phyloP scores from a whole-genome alignment of 169 alveolate species.

The Babesia ovis region DNA sequence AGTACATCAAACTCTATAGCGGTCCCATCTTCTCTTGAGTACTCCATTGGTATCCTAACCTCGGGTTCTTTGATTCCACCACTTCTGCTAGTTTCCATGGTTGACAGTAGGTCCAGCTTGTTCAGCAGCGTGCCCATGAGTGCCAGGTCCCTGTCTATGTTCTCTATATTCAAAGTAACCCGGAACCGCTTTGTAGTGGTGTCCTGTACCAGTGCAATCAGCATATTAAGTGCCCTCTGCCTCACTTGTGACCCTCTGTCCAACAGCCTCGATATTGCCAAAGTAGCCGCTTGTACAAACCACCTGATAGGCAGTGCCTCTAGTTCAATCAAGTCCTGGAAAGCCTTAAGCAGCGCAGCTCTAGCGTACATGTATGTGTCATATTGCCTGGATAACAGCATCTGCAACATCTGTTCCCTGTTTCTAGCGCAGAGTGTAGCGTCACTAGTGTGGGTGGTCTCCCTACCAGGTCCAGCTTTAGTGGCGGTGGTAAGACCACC shows the following conservation, averaged over 20 bases:
- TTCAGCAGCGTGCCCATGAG: slow-evolving; percentile 40
- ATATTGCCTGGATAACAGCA: slow-evolving; percentile 68
- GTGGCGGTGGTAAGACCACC: too few species aligned
- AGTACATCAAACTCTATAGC: background rate
- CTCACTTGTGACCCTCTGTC: slow-evolving; percentile 79
- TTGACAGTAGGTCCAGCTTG: slow-evolving; percentile 9
- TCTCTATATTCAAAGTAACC: slow-evolving; percentile 55
- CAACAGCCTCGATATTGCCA: slow-evolving; percentile 71
- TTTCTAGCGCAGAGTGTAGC: slow-evolving; percentile 26
- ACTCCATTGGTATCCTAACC: too few species aligned
- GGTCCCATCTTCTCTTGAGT: background rate
- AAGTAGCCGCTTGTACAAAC: slow-evolving; percentile 54
- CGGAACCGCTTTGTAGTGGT: slow-evolving; percentile 67
- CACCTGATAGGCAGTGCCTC: slow-evolving; percentile 74
- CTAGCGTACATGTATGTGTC: slow-evolving; percentile 78
- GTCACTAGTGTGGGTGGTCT: background rate
- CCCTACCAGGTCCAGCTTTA: slow-evolving; percentile 5
- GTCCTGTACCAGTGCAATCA: slow-evolving; percentile 67
- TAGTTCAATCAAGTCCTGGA: slow-evolving; percentile 71
- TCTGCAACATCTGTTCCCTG: slow-evolving; percentile 57
- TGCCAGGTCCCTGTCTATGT: slow-evolving; percentile 54
- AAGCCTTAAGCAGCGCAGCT: slow-evolving; percentile 68
- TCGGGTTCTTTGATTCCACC: background rate
- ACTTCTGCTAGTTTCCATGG: background rate
- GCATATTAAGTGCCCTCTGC: slow-evolving; percentile 74